These are phyloP conservation scores for Ustilago lituana DNA, from an alignment of 1,284 basidiomycete species.

Conservation along the genomic window DNA sequence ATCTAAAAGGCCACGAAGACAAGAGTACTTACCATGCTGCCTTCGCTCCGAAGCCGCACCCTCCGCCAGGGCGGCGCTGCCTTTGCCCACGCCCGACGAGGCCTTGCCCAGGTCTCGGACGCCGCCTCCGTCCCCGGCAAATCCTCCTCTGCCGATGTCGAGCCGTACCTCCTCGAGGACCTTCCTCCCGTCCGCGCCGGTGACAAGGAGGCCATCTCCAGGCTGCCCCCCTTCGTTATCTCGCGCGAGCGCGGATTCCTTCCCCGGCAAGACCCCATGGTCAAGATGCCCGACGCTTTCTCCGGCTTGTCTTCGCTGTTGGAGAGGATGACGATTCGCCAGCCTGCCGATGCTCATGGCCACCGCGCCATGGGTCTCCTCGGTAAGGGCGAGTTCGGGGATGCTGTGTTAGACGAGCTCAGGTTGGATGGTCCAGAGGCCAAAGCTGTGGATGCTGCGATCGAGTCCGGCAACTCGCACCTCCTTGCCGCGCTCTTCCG, in stretches of 20 bases:
- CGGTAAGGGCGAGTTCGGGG: constrained; percentile 58
- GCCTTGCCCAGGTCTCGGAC: constrained; percentile 43
- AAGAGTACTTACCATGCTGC: constrained; percentile 16
- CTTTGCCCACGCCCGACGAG: too few species aligned
- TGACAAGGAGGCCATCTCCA: constrained; percentile 42
- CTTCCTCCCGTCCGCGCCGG: constrained; percentile 16
- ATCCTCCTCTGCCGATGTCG: constrained; percentile 18
- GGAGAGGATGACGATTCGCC: constrained; percentile 62
- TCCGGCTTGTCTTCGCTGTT: constrained; percentile 51
- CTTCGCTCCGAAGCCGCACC: constrained; percentile 28
- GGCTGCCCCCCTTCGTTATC: constrained; percentile 54
- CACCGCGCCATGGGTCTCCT: constrained; percentile 57
- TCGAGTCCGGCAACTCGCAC: constrained; percentile 39
- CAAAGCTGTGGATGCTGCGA: constrained; percentile 45
- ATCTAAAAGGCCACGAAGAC: too few species aligned
- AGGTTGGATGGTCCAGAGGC: constrained; percentile 31
- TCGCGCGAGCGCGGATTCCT: constrained; percentile 54
- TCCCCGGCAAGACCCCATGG: constrained; percentile 55
- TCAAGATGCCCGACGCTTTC: constrained; percentile 48
- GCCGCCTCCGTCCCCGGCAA: constrained; percentile 18
- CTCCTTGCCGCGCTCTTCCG: constrained; percentile 64
- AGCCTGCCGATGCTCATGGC: constrained; percentile 47
- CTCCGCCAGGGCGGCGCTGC: constrained; percentile 14
- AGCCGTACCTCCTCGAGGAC: constrained; percentile 58
- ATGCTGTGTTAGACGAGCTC: constrained; percentile 57